Evolutionary conservation across 2,329 filamentous ascomycete genomes (phyloP), one percentile per base, ranked within the genome.

Genomic region (Aspergillus sp.): DNA sequence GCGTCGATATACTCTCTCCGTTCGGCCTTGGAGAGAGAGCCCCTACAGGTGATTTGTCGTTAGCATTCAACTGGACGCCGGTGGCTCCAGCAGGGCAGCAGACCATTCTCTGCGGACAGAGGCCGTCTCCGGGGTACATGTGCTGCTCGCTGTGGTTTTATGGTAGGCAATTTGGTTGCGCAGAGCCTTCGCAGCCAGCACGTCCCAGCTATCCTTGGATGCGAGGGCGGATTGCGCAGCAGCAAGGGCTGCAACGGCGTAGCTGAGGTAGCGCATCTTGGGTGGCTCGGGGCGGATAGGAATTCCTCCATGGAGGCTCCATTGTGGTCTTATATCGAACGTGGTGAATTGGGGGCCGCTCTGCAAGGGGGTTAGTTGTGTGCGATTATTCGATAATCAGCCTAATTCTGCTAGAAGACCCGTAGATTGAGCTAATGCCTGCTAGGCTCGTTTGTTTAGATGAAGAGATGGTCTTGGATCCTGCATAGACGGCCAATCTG

Each of bases 1-100:
- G 78, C 77, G 5, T 69, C 61, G 49, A 76, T 77, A 60, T 80
- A 81, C 7, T 65, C 66, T 16, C 13, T 36, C 14, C 40, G 32
- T 44, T 42, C 51, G 10, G 34, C 42, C 32, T 45, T 45, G 20
- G 25, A 49, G 4, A 55, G 42, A 11, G 49, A 47, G 19, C 53
- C 49, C 49, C 49, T 52, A 44, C 31, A 13, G n/a, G 7, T n/a
- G 31, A 20, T 20, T 19, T n/a, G n/a, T n/a, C n/a, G 16, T 41
- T 25, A 49, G 34, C 38, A 13, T 13, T n/a, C n/a, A n/a, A n/a
- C n/a, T n/a, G n/a, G n/a, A n/a, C n/a, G n/a, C n/a, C n/a, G n/a
- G n/a, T n/a, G n/a, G n/a, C n/a, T n/a, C n/a, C n/a, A n/a, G n/a
- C n/a, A n/a, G 34, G 23, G 29, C 3, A 13, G n/a, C 34, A 19